phyloP scores from a whole-genome alignment of 2,329 filamentous ascomycete species.

The Fusarium gaditjirri region DNA sequence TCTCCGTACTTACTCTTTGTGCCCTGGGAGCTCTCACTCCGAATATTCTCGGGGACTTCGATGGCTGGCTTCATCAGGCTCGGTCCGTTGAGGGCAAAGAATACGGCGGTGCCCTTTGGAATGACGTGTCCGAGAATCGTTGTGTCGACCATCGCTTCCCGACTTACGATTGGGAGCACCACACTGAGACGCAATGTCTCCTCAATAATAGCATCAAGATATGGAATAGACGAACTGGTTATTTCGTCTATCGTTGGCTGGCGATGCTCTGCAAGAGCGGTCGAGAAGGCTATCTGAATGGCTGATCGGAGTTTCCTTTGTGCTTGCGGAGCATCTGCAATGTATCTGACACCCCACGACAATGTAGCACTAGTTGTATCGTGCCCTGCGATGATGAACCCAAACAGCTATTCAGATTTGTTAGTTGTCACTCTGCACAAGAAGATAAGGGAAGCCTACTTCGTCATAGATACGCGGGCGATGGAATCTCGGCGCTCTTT shows the following conservation, averaged over 20 bases:
- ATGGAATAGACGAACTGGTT: neutral
- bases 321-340: neutral
- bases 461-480: neutral
- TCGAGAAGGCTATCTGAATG: neutral
- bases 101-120: neutral
- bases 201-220: neutral
- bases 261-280: neutral
- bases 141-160: neutral
- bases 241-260: neutral
- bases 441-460: neutral
- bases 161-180: neutral
- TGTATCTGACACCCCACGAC: neutral
- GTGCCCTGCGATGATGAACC: neutral
- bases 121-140: neutral
- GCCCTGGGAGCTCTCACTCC: neutral
- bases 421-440: neutral
- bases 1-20: neutral
- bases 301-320: neutral
- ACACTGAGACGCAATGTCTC: neutral
- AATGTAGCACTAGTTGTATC: neutral
- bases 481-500: neutral
- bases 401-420: neutral
- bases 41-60: neutral
- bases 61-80: neutral
- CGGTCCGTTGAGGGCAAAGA: neutral